Percentiles rank a stretch among this genome's conserved stretches.
These are phyloP conservation scores for Mycena floridula DNA, from an alignment of 768 basidiomycete species.

Conservation along the genomic window DNA sequence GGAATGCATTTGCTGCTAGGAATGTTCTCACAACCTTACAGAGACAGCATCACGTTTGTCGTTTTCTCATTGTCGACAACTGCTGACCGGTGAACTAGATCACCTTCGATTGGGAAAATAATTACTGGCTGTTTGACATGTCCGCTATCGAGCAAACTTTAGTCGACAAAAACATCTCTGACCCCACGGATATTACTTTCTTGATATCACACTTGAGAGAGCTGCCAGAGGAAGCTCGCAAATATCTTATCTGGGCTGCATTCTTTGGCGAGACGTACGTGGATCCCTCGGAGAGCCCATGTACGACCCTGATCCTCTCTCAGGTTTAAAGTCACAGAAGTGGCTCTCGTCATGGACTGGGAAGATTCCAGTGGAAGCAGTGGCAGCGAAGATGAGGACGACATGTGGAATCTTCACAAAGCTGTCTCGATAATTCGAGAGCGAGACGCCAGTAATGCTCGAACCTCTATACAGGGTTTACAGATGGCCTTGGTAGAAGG, in stretches of 20 bases:
- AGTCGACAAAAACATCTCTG: slow-evolving; percentile 43
- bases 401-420: slow-evolving; percentile 47
- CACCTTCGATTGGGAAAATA: slow-evolving; percentile 56
- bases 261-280: slow-evolving; percentile 68
- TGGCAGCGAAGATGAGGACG: slow-evolving; percentile 47
- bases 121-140: slow-evolving; percentile 59
- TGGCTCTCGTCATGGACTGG: slow-evolving; percentile 69
- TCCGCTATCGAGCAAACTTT: slow-evolving; percentile 48
- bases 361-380: slow-evolving; percentile 52
- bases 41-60: slow-evolving; percentile 52
- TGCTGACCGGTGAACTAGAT: slow-evolving; percentile 33
- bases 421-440: slow-evolving; percentile 43
- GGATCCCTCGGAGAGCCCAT: neutral
- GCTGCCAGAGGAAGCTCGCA: slow-evolving; percentile 57
- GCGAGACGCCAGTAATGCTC: slow-evolving; percentile 32
- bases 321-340: slow-evolving; percentile 71
- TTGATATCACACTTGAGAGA: slow-evolving; percentile 52
- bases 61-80: neutral
- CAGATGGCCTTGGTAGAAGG: slow-evolving; percentile 66
- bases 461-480: slow-evolving; percentile 60
- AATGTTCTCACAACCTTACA: slow-evolving; percentile 60
- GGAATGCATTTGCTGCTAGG: slow-evolving; percentile 66
- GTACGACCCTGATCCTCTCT: neutral
- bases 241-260: slow-evolving; percentile 66
- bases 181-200: slow-evolving; percentile 60